Evolutionary conservation across 352 stramenopile genomes (phyloP).

Genomic region (Phytophthora pinifolia): DNA sequence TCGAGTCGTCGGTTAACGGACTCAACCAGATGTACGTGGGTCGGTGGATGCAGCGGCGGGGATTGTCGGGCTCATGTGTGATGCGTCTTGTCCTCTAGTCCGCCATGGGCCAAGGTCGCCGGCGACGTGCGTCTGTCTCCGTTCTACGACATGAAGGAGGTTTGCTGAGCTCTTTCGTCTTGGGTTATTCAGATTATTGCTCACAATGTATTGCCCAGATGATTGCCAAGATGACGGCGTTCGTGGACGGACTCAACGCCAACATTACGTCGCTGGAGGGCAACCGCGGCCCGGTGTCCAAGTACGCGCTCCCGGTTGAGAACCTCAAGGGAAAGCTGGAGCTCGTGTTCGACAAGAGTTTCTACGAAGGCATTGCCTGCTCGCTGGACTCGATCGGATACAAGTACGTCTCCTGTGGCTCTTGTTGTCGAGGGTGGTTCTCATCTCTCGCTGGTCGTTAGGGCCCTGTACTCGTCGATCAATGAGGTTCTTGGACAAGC

Average conservation of each 20-base stretch:
- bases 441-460: constrained; percentile 12
- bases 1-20: constrained; percentile 77
- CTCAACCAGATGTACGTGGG: constrained; percentile 79
- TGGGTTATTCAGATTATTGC: neutral
- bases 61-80: neutral
- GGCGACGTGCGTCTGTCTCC: constrained; percentile 91
- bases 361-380: constrained; percentile 92
- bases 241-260: constrained; percentile 87
- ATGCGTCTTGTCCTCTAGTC: constrained; percentile 39
- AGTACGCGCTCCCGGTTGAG: constrained; percentile 89
- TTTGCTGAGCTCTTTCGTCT: constrained; percentile 22
- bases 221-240: constrained; percentile 72
- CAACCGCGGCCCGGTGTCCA: constrained; percentile 87
- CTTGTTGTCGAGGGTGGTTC: too few relatives aligned
- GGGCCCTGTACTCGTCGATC: constrained; percentile 77
- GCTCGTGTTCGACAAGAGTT: constrained; percentile 79
- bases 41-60: neutral
- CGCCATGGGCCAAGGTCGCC: constrained; percentile 88
- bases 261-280: constrained; percentile 81
- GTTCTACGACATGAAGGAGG: constrained; percentile 92
- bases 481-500: constrained; percentile 71
- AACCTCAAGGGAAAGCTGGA: constrained; percentile 83
- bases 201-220: constrained; percentile 31
- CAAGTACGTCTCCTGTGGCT: too few relatives aligned
- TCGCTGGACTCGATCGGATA: constrained; percentile 90